These are phyloP conservation scores for Diaporthe australafricana DNA, from an alignment of 2,329 filamentous ascomycete species.

Conservation along the genomic window DNA sequence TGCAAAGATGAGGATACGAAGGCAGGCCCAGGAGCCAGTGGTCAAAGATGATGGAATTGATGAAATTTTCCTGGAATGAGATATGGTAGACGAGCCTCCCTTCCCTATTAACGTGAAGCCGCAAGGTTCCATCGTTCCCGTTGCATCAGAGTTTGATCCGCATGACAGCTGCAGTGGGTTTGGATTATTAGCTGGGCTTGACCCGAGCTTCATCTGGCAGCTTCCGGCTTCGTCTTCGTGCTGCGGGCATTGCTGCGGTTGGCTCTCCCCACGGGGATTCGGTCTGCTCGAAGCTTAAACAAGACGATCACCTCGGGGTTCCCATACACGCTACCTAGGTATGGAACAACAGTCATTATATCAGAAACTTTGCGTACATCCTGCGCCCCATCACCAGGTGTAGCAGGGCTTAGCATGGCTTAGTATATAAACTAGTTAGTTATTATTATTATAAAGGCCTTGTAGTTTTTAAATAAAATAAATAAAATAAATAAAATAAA, in stretches of 20 bases:
- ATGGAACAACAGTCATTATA: not conserved
- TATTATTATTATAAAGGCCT: no score
- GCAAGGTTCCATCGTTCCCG: conserved; percentile 10
- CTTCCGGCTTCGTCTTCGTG: not conserved
- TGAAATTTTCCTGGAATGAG: no score
- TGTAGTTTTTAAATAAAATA: no score
- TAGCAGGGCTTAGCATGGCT: no score
- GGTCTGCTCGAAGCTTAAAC: not conserved
- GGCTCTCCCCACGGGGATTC: not conserved
- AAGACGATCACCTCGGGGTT: conserved; percentile 6
- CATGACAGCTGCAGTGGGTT: conserved; percentile 1
- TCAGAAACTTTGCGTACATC: not conserved
- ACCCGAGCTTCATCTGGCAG: conserved; percentile 21
- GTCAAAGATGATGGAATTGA: not conserved
- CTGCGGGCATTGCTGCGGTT: not conserved
- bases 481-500: no score
- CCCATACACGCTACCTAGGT: not conserved
- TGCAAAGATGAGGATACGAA: not conserved
- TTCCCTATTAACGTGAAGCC: not conserved
- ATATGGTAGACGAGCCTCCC: not conserved
- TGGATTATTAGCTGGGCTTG: not conserved
- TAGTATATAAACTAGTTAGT: no score
- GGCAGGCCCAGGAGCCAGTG: not conserved
- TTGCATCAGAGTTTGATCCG: conserved; percentile 27
- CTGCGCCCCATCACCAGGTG: no score